Base-by-base conservation (phyloP, 1,284 basidiomycete genomes). In the Meira miltonrushii region DNA sequence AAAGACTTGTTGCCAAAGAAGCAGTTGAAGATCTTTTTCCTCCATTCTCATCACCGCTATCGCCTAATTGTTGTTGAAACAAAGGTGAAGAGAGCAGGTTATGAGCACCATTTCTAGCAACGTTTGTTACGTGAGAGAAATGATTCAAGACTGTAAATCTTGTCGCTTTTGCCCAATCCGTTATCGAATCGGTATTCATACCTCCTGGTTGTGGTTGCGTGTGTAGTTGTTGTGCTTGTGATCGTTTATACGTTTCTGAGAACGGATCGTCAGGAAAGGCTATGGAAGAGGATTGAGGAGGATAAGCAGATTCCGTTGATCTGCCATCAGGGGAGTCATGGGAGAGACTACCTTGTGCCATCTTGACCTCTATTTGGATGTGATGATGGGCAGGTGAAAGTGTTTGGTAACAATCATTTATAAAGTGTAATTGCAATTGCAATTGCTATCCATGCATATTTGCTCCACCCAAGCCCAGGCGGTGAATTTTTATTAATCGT, bases 81-180 rank as follows among this genome's bases (percentile, higher is more conserved):
- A 72, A 57, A 3, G 75, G 74, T 51, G 69, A 68, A 11, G 69
- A 58, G 1, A 75, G 57, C 0, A 78, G 62, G 1, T 65, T 65
- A 12, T 73, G 70, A 12, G 68, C 58, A 1, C 69, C 72, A 43
- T 72, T 62, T 2, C 75, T 59, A 11, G 74, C 74, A 39, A 67
- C 61, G 39, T 66, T 67, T 9, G 74, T 76, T n/a, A 78, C 61
- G 17, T 67, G 69, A 6, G 75, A 74, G 44, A 77, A 70, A 12
- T 66, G 65, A 11, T 68, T 63, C 10, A 77, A 65, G 7, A 77
- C 66, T 15, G 67, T 71, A 58, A 76, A 59, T 21, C 72, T 68
- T 1, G 73, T 72, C n/a, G 49, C 63, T 17, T 72, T 72, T 15
- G 75, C 72, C 66, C 67, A 74, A 10, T 57, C 51, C 9, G 68